Conservation (phyloP, 768 basidiomycete genomes). For the Kwoniella mangroviensis region DNA sequence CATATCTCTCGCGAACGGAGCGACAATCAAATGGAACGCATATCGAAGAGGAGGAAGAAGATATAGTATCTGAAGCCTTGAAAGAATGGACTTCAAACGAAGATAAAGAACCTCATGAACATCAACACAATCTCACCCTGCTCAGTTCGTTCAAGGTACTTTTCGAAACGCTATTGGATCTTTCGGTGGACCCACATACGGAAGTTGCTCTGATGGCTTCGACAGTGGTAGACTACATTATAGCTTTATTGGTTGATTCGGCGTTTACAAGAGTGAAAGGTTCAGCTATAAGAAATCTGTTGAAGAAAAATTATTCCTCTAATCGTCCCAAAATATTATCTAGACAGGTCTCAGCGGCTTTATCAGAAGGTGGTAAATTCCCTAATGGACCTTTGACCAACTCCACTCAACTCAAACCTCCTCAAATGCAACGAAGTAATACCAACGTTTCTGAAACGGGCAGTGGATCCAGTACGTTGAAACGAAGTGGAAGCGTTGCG, state of each 20-base stretch:
- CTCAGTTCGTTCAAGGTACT: slow-evolving; percentile 94
- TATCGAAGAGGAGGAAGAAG: not conserved
- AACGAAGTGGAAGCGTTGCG: slow-evolving; percentile 52
- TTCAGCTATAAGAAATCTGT: slow-evolving; percentile 63
- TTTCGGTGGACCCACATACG: slow-evolving; percentile 88
- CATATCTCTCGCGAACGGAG: slow-evolving; percentile 34
- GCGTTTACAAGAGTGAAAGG: slow-evolving; percentile 78
- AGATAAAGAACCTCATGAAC: slow-evolving; percentile 66
- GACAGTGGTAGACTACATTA: slow-evolving; percentile 88
- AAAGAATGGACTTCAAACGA: slow-evolving; percentile 24
- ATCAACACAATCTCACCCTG: slow-evolving; percentile 79
- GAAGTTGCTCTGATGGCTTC: slow-evolving; percentile 91
- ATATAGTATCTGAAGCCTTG: slow-evolving; percentile 34
- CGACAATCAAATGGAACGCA: not conserved
- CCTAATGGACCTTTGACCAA: slow-evolving; percentile 16
- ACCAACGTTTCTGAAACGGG: slow-evolving; percentile 30
- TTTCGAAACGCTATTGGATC: slow-evolving; percentile 81
- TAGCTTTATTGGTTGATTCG: slow-evolving; percentile 85
- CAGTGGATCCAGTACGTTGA: slow-evolving; percentile 29
- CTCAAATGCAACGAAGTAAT: slow-evolving; percentile 40
- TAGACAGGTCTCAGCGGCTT: slow-evolving; percentile 25
- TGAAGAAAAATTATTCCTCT: slow-evolving; percentile 15
- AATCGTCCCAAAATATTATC: slow-evolving; percentile 23
- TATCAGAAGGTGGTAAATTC: slow-evolving; percentile 24
- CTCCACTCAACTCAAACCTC: slow-evolving; percentile 9